Percentiles rank a stretch among this genome's conserved stretches.
These are phyloP conservation scores for Globisporangium spiculum DNA, from an alignment of 352 stramenopile genomes.

Conservation along the genomic window DNA sequence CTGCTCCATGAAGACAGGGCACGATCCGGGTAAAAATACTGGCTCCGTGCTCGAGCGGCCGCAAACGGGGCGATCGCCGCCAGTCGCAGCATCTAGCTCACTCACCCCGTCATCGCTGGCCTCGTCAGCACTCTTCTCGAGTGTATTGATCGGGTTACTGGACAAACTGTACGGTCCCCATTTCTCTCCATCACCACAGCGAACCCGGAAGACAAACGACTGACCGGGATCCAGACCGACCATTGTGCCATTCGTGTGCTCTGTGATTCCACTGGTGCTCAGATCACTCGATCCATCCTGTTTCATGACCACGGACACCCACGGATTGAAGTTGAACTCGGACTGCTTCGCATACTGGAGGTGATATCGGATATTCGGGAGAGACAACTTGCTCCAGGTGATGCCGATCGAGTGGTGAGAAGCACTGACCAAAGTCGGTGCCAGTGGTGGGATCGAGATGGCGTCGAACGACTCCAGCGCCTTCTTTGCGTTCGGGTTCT, in stretches of 20 bases:
- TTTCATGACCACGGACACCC: constrained; percentile 54
- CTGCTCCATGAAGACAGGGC: constrained; percentile 52
- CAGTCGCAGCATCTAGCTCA: not conserved
- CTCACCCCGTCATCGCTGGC: constrained; percentile 1
- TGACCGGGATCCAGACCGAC: constrained; percentile 55
- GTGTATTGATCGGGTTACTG: constrained; percentile 50
- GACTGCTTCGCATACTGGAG: constrained; percentile 64
- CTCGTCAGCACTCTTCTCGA: constrained; percentile 28
- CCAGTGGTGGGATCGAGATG: constrained; percentile 50
- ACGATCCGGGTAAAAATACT: constrained; percentile 62
- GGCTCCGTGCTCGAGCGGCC: constrained; percentile 3
- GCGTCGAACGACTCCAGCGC: constrained; percentile 49
- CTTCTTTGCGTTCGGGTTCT: constrained; percentile 49
- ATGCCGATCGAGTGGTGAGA: constrained; percentile 60
- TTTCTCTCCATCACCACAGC: constrained; percentile 47
- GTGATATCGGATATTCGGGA: constrained; percentile 41
- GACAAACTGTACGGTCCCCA: constrained; percentile 73
- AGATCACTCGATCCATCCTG: constrained; percentile 37
- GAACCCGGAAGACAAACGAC: constrained; percentile 60
- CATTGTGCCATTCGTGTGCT: constrained; percentile 61
- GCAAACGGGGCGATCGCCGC: not conserved
- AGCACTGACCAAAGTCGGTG: constrained; percentile 65
- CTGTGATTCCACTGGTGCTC: constrained; percentile 40
- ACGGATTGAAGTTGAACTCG: constrained; percentile 57
- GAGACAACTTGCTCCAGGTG: constrained; percentile 50